These are phyloP conservation scores for Cordyceps militaris DNA, from an alignment of 2,329 filamentous ascomycete species.

Conservation along the genomic window DNA sequence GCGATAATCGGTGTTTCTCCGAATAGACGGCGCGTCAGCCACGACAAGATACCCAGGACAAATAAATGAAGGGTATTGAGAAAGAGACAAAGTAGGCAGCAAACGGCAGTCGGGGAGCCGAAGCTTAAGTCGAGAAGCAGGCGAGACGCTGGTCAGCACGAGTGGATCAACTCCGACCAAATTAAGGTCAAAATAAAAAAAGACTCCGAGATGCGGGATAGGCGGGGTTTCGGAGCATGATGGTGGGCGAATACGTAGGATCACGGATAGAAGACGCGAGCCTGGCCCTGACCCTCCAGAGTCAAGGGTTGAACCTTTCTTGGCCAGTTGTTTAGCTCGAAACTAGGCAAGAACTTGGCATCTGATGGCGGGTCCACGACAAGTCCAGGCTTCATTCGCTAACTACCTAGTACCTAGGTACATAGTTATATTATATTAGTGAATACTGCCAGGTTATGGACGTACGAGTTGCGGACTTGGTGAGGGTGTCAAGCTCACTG, in stretches of 20 bases:
- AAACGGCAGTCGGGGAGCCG: not conserved
- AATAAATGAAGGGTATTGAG: not conserved
- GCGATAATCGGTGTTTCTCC: not conserved
- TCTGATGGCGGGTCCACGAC: not conserved
- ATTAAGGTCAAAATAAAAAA: conserved; percentile 2
- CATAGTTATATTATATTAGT: no score
- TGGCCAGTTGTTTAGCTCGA: not conserved
- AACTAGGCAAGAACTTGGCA: not conserved
- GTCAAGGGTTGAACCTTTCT: not conserved
- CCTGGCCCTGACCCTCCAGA: not conserved
- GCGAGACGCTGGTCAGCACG: conserved; percentile 1
- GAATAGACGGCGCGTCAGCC: not conserved
- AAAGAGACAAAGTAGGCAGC: not conserved
- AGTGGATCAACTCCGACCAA: conserved; percentile 6
- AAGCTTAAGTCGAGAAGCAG: not conserved
- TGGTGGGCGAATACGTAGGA: not conserved
- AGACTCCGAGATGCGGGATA: conserved; percentile 3
- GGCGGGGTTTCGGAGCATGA: conserved; percentile 9
- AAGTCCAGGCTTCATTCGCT: not conserved
- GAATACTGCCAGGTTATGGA: no score
- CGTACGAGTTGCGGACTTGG: not conserved
- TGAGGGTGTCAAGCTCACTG: not conserved
- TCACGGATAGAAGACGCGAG: not conserved
- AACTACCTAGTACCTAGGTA: not conserved
- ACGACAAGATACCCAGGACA: not conserved